phyloP scores from a whole-genome alignment of 1,284 basidiomycete species.

The Pseudozyma hubeiensis region DNA sequence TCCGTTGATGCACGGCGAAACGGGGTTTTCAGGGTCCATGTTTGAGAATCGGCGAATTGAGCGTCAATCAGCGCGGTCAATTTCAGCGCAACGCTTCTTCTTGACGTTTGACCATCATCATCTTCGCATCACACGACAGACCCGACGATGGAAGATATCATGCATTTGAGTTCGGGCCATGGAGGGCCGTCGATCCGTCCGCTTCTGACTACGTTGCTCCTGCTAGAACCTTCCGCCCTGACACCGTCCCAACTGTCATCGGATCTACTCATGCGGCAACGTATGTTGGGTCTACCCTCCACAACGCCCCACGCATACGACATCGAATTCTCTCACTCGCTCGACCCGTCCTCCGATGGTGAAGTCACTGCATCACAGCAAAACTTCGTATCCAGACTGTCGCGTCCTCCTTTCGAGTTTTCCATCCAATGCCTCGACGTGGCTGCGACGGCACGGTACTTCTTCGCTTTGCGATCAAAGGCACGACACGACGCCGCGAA shows the following conservation, averaged over 20 bases:
- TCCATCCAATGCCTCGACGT: not conserved
- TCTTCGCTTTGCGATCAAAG: slow-evolving; percentile 4
- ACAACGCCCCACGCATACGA: slow-evolving; percentile 18
- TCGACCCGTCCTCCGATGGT: not conserved
- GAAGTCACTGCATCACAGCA: not conserved
- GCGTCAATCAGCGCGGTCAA: not conserved
- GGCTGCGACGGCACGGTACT: not conserved
- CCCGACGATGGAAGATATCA: no score
- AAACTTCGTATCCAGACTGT: slow-evolving; percentile 7
- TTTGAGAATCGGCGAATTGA: not conserved
- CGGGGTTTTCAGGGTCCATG: not conserved
- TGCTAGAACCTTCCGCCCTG: slow-evolving; percentile 16
- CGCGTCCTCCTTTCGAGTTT: slow-evolving; percentile 26
- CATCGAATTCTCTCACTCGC: slow-evolving; percentile 1
- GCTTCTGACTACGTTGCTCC: slow-evolving; percentile 29
- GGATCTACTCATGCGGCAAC: slow-evolving; percentile 37
- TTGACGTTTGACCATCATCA: not conserved
- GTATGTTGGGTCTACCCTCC: slow-evolving; percentile 24
- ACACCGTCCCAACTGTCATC: slow-evolving; percentile 15
- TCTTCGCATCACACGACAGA: not conserved
- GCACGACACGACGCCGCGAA: not conserved
- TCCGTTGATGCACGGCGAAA: not conserved
- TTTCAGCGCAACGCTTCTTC: not conserved
- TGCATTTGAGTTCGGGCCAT: no score
- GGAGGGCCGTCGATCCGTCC: not conserved